Evolutionary conservation across 345 rosid genomes (phyloP).

Genomic region (Heritiera littoralis): DNA sequence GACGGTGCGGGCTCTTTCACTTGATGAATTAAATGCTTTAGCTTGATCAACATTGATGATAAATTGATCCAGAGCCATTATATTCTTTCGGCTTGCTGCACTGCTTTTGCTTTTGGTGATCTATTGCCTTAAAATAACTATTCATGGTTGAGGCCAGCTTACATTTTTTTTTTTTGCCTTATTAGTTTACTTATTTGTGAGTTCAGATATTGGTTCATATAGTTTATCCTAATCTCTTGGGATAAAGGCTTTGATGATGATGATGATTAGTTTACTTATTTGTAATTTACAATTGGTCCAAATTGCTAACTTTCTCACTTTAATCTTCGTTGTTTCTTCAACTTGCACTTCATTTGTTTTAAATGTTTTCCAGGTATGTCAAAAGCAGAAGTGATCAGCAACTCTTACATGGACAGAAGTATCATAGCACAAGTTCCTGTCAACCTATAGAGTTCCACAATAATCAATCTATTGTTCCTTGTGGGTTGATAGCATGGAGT

Average conservation of each 20-base stretch:
- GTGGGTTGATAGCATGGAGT: conserved; percentile 89
- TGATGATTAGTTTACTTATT: not conserved
- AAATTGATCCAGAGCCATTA: not conserved
- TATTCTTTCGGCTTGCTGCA: not conserved
- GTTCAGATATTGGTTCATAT: too few relatives aligned
- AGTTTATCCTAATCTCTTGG: too few relatives aligned
- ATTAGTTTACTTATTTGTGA: not conserved
- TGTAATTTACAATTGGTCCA: not conserved
- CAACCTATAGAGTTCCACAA: conserved; percentile 60
- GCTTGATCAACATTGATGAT: conserved; percentile 14
- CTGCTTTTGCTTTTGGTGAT: not conserved
- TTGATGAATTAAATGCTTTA: conserved; percentile 11
- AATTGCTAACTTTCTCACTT: not conserved
- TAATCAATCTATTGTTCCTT: conserved; percentile 68
- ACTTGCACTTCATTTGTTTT: conserved; percentile 10
- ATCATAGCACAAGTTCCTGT: conserved; percentile 59
- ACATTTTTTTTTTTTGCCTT: not conserved
- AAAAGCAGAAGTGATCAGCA: conserved; percentile 84
- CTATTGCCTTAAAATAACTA: not conserved
- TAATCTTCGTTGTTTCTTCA: conserved; percentile 11
- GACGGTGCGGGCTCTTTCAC: conserved; percentile 53
- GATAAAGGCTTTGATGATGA: too few relatives aligned
- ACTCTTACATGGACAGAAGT: conserved; percentile 55
- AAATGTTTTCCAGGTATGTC: conserved; percentile 55
- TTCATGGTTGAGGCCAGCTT: not conserved